These are phyloP conservation scores for Pseudogymnoascus sp. DNA, from an alignment of 2,329 filamentous ascomycete species.

Conservation along the genomic window DNA sequence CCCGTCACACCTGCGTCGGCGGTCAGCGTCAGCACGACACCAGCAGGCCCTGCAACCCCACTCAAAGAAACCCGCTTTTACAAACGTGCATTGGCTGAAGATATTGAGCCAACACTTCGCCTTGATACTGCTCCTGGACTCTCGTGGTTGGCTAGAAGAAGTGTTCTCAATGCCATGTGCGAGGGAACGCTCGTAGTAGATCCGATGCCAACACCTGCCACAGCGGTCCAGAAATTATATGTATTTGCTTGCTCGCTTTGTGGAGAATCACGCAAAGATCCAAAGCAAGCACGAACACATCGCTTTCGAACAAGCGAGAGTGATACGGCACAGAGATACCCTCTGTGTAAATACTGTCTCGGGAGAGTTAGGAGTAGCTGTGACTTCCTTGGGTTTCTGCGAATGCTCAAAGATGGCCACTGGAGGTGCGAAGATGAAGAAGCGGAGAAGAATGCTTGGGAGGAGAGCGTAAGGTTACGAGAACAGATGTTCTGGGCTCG, in stretches of 20 bases:
- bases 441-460: conserved; percentile 83
- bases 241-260: conserved; percentile 63
- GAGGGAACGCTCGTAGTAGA: conserved; percentile 85
- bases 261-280: conserved; percentile 68
- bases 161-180: conserved; percentile 72
- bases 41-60: conserved; percentile 40
- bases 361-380: conserved; percentile 77
- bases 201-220: conserved; percentile 57
- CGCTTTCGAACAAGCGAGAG: conserved; percentile 83
- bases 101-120: conserved; percentile 88
- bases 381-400: conserved; percentile 84
- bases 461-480: conserved; percentile 79
- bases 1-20: conserved; percentile 49
- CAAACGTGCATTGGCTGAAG: conserved; percentile 79
- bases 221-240: conserved; percentile 38
- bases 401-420: conserved; percentile 86
- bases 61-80: conserved; percentile 91
- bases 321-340: conserved; percentile 79
- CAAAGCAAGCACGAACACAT: conserved; percentile 67
- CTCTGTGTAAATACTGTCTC: conserved; percentile 83
- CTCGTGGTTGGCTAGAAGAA: conserved; percentile 85
- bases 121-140: conserved; percentile 84
- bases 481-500: conserved; percentile 98
- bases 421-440: conserved; percentile 78
- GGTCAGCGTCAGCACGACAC: conserved; percentile 35